phyloP scores from a whole-genome alignment of 352 stramenopile species.

The Phytopythium delawarense region DNA sequence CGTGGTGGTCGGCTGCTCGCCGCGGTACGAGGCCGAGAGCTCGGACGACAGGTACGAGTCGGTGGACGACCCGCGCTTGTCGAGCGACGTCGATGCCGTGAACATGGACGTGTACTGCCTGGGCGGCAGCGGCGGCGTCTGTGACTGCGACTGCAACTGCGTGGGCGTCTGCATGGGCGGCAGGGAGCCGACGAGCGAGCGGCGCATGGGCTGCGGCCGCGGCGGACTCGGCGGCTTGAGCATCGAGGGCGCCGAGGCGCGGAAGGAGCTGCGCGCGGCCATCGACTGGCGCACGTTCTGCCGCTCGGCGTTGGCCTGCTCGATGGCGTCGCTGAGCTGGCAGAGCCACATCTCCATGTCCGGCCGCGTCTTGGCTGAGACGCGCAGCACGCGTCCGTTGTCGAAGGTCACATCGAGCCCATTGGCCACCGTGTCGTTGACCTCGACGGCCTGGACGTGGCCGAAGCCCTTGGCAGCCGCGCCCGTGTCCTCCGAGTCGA shows the following conservation, averaged over 20 bases:
- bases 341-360: constrained; percentile 78
- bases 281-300: constrained; percentile 60
- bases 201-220: constrained; percentile 25
- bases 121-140: constrained; percentile 10
- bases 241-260: constrained; percentile 27
- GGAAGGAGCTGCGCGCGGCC: constrained; percentile 34
- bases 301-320: constrained; percentile 46
- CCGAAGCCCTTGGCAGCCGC: constrained; percentile 76
- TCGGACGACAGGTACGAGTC: constrained; percentile 27
- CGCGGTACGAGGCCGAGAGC: constrained; percentile 19
- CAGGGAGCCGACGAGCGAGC: constrained; percentile 29
- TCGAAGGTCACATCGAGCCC: constrained; percentile 79
- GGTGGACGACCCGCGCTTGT: constrained; percentile 27
- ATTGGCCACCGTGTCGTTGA: constrained; percentile 52
- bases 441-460: constrained; percentile 68
- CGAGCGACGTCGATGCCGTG: constrained; percentile 21
- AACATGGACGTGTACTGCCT: constrained; percentile 6
- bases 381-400: constrained; percentile 66
- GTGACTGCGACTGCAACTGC: not conserved
- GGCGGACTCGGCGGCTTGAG: constrained; percentile 23
- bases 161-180: not conserved
- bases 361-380: constrained; percentile 47
- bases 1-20: constrained; percentile 14
- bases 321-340: constrained; percentile 68
- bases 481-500: constrained; percentile 71